Evolutionary conservation across 345 rosid genomes (phyloP).

Genomic region (Nasturtium officinale): DNA sequence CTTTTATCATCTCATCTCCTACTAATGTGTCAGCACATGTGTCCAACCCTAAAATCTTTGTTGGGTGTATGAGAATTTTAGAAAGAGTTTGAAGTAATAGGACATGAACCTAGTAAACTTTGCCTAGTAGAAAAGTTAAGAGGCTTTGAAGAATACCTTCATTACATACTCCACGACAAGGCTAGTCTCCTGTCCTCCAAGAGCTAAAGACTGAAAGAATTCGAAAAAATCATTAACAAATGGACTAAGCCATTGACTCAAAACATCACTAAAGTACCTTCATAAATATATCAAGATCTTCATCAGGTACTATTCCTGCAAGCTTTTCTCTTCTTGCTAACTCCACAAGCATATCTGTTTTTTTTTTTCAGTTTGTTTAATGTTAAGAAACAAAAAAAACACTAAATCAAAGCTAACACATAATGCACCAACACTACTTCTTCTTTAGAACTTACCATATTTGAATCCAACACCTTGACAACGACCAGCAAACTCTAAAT

Average conservation of each 20-base stretch:
- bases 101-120: not conserved
- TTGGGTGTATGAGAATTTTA: constrained; percentile 58
- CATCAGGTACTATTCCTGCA: constrained; percentile 93
- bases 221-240: not conserved
- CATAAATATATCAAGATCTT: constrained; percentile 98
- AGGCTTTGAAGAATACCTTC: constrained; percentile 70
- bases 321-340: constrained; percentile 92
- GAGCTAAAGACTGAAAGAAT: constrained; percentile 70
- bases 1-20: constrained; percentile 99
- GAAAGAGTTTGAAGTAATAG: constrained; percentile 39
- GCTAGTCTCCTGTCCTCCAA: constrained; percentile 84
- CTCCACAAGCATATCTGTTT: constrained; percentile 87
- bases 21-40: constrained; percentile 88
- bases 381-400: constrained; percentile 46
- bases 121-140: constrained; percentile 23
- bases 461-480: constrained; percentile 98
- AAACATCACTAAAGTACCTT: constrained; percentile 57
- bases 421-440: constrained; percentile 5
- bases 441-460: constrained; percentile 62
- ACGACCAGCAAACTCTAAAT: constrained; percentile 84
- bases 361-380: constrained; percentile 10
- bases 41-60: constrained; percentile 99
- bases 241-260: not conserved
- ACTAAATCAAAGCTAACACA: not conserved
- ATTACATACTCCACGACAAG: constrained; percentile 86